phyloP scores from a whole-genome alignment of 768 basidiomycete species.

The Lactarius pseudohatsudake region DNA sequence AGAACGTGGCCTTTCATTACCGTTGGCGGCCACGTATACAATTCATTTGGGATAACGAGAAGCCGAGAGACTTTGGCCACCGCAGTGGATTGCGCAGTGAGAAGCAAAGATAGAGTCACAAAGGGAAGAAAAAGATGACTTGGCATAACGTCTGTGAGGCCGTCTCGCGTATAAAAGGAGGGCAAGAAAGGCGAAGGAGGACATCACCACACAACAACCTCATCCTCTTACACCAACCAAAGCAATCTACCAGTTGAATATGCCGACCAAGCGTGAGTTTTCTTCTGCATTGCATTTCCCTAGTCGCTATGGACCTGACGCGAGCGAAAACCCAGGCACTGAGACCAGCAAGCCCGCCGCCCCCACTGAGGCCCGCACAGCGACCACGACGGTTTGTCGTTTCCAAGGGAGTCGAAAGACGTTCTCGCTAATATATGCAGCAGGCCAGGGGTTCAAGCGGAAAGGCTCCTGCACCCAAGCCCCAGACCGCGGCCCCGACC shows the following conservation, averaged over 20 bases:
- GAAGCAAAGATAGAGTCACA: not conserved
- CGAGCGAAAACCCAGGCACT: not conserved
- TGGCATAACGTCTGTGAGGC: not conserved
- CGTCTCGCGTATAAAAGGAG: constrained; percentile 13
- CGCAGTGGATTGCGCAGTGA: not conserved
- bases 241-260: constrained; percentile 14
- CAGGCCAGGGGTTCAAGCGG: constrained; percentile 1
- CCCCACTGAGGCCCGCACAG: not conserved
- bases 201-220: constrained; percentile 8
- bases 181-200: not conserved
- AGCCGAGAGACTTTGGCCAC: constrained; percentile 23
- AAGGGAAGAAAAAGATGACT: not conserved
- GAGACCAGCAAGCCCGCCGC: constrained; percentile 4
- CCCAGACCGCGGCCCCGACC: not conserved
- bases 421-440: not conserved
- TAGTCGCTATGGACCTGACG: not conserved
- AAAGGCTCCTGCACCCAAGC: not conserved
- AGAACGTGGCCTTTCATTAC: constrained; percentile 5
- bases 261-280: constrained; percentile 21
- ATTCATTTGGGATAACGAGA: constrained; percentile 3
- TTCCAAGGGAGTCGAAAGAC: not conserved
- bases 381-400: constrained; percentile 13
- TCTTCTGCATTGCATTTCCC: not conserved
- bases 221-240: constrained; percentile 15
- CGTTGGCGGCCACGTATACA: constrained; percentile 20